These are phyloP conservation scores for Podila minutissima DNA, from an alignment of 192 early-diverging fungal species.

Conservation along the genomic window DNA sequence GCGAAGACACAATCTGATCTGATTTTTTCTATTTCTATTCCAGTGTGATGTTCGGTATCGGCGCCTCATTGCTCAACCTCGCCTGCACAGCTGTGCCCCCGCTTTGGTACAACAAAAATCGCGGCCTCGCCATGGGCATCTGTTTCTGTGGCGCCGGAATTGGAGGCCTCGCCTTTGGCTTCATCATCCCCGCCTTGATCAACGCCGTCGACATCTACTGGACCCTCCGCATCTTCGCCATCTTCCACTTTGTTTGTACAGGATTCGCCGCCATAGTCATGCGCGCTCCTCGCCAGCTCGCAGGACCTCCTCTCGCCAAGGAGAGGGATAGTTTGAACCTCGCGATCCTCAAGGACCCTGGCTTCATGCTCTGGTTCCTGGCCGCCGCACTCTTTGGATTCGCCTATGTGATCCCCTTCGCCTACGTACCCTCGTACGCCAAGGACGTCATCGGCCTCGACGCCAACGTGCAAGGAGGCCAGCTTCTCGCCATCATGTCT, in stretches of 20 bases:
- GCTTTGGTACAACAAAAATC: conserved; percentile 49
- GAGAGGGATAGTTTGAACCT: conserved; percentile 22
- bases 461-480: conserved; percentile 40
- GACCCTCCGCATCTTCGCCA: conserved; percentile 32
- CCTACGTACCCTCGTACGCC: conserved; percentile 28
- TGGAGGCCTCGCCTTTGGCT: conserved; percentile 38
- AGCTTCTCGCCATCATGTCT: conserved; percentile 48
- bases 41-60: conserved; percentile 56
- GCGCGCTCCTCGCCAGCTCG: conserved; percentile 24
- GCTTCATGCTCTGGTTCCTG: conserved; percentile 27
- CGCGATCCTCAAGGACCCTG: conserved; percentile 20
- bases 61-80: conserved; percentile 50
- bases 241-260: conserved; percentile 40
- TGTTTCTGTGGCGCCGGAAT: conserved; percentile 52
- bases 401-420: conserved; percentile 25
- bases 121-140: conserved; percentile 52
- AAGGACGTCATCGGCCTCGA: conserved; percentile 26
- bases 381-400: conserved; percentile 19
- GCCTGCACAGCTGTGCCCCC: conserved; percentile 44
- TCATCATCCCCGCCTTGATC: conserved; percentile 30
- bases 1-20: neutral
- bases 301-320: conserved; percentile 11
- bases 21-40: neutral
- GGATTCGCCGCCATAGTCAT: conserved; percentile 44
- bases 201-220: conserved; percentile 41